phyloP scores from a whole-genome alignment of 192 early-diverging fungal genomes.

The Podila epigama region DNA sequence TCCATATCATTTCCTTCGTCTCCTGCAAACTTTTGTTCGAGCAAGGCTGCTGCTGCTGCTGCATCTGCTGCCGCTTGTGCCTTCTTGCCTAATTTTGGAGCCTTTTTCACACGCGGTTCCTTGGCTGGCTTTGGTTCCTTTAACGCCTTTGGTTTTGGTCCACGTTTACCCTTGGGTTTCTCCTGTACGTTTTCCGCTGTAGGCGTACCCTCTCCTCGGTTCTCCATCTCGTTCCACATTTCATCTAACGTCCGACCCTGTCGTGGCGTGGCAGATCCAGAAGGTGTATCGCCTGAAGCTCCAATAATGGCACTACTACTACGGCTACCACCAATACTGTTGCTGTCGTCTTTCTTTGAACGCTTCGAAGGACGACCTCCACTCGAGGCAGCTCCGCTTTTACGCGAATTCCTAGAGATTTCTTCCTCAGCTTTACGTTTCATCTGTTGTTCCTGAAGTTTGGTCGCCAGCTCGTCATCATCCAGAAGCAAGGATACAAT shows the following conservation, averaged over 20 bases:
- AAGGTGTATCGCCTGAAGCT: conserved; percentile 1
- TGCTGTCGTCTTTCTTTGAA: conserved; percentile 18
- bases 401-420: conserved; percentile 41
- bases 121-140: not conserved
- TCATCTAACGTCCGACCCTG: conserved; percentile 28
- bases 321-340: no score
- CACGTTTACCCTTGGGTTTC: not conserved
- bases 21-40: no score
- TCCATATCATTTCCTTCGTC: no score
- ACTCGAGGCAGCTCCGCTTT: not conserved
- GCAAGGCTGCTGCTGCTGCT: not conserved
- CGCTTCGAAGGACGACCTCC: conserved; percentile 16
- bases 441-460: conserved; percentile 60
- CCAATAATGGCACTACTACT: no score
- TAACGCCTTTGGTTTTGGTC: not conserved
- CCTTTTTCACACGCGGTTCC: not conserved
- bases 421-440: conserved; percentile 65
- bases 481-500: conserved; percentile 86
- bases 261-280: conserved; percentile 20
- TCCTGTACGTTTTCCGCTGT: not conserved
- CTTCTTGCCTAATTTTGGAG: not conserved
- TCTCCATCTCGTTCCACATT: conserved; percentile 37
- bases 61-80: not conserved
- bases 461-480: conserved; percentile 70
- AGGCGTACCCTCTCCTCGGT: not conserved